phyloP scores from a whole-genome alignment of 2,329 filamentous ascomycete species.

The Bipolaris zeicola region DNA sequence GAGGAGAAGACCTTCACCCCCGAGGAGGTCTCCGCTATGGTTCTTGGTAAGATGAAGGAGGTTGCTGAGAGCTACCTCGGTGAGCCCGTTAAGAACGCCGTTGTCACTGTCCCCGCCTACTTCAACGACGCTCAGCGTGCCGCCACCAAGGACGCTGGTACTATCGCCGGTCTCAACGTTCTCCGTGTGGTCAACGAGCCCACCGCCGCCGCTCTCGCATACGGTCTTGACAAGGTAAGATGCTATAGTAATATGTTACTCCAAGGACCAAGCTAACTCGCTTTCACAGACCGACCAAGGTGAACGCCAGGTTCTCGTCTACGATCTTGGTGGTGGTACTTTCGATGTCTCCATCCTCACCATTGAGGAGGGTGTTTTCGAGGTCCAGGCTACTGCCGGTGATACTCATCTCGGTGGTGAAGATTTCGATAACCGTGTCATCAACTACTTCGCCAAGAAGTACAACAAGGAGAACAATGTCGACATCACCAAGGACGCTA shows the following conservation, averaged over 20 bases:
- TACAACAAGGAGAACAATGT: slow-evolving; percentile 99
- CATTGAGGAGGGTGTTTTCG: slow-evolving; percentile 90
- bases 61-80: slow-evolving; percentile 78
- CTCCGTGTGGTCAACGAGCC: slow-evolving; percentile 97
- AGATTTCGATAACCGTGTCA: slow-evolving; percentile 97
- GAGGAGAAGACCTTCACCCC: slow-evolving; percentile 75
- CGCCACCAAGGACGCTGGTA: slow-evolving; percentile 93
- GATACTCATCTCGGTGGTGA: slow-evolving; percentile 98
- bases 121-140: slow-evolving; percentile 99
- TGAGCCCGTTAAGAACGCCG: slow-evolving; percentile 83
- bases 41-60: slow-evolving; percentile 73
- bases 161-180: slow-evolving; percentile 90
- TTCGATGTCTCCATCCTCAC: slow-evolving; percentile 70
- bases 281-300: slow-evolving; percentile 38
- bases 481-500: slow-evolving; percentile 90
- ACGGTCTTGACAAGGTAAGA: slow-evolving; percentile 66
- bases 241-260: background rate
- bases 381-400: slow-evolving; percentile 93
- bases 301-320: slow-evolving; percentile 50
- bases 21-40: slow-evolving; percentile 81
- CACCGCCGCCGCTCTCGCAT: slow-evolving; percentile 92
- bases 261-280: background rate
- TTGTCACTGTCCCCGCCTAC: slow-evolving; percentile 95
- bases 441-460: slow-evolving; percentile 92
- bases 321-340: slow-evolving; percentile 52